Percentiles rank a stretch among this genome's conserved stretches.
These are phyloP conservation scores for Coemansia sp. DNA, from an alignment of 192 early-diverging fungal species.

Conservation along the genomic window DNA sequence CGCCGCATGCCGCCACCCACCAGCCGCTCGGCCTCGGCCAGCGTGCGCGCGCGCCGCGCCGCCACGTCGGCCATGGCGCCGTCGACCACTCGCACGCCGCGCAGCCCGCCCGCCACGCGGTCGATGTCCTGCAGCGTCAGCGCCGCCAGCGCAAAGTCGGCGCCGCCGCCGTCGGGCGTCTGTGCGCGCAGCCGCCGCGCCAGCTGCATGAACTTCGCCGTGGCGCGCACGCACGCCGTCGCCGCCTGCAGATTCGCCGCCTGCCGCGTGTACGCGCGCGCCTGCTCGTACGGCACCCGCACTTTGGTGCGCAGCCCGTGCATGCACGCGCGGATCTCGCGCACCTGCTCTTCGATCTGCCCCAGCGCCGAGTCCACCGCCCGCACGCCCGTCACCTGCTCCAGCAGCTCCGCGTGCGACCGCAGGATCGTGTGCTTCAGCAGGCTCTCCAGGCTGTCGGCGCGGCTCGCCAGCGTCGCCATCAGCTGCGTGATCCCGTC, in stretches of 20 bases:
- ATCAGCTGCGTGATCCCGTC: conserved; percentile 15
- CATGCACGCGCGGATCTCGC: conserved; percentile 38
- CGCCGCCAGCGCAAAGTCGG: conserved; percentile 36
- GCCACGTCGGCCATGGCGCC: conserved; percentile 6
- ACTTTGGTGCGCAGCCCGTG: conserved; percentile 34
- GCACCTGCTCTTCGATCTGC: conserved; percentile 36
- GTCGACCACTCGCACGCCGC: conserved; percentile 28
- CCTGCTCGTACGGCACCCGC: conserved; percentile 42
- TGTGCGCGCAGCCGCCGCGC: conserved; percentile 23
- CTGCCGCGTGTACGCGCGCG: conserved; percentile 16
- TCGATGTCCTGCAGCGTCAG: conserved; percentile 42
- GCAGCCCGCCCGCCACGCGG: conserved; percentile 5
- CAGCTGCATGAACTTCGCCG: conserved; percentile 34
- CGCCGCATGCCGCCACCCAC: conserved; percentile 24
- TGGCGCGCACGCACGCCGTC: conserved; percentile 8
- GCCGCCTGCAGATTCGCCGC: conserved; percentile 33
- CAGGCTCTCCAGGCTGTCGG: conserved; percentile 19
- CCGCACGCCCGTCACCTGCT: conserved; percentile 30
- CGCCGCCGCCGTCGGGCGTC: conserved; percentile 8
- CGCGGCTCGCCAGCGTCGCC: conserved; percentile 8
- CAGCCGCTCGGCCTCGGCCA: conserved; percentile 17
- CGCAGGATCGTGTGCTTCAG: conserved; percentile 13
- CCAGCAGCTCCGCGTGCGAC: conserved; percentile 21
- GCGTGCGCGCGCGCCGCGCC: conserved; percentile 7
- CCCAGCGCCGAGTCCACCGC: conserved; percentile 24